Percentiles rank a stretch among this genome's conserved stretches.
Conservation (phyloP, 495 filamentous ascomycete genomes). For the Penicillium mononematosum region DNA sequence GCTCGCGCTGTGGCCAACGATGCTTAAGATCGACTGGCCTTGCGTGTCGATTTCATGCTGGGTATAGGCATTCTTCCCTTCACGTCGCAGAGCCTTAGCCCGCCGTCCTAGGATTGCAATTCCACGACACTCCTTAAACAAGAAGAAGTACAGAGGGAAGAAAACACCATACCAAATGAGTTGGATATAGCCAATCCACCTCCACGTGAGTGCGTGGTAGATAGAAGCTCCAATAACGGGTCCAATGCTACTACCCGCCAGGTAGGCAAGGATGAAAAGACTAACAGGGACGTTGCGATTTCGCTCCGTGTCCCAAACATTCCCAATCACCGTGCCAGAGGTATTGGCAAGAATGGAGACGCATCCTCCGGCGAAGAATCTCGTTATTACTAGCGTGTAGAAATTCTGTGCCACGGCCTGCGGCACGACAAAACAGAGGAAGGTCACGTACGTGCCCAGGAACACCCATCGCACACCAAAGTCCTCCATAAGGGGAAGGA, state of each 20-base stretch:
- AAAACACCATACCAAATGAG: slow-evolving; percentile 45
- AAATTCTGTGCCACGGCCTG: slow-evolving; percentile 51
- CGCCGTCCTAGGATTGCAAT: slow-evolving; percentile 39
- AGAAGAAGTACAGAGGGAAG: slow-evolving; percentile 38
- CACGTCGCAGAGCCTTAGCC: slow-evolving; percentile 31
- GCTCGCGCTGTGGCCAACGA: slow-evolving; percentile 29
- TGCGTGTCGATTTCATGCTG: slow-evolving; percentile 37
- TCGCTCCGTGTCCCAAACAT: slow-evolving; percentile 45
- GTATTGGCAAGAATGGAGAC: slow-evolving; percentile 48
- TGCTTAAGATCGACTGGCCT: slow-evolving; percentile 20
- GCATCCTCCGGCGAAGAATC: slow-evolving; percentile 50
- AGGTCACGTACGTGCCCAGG: slow-evolving; percentile 42
- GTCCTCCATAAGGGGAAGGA: slow-evolving; percentile 54
- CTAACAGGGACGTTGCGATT: slow-evolving; percentile 46
- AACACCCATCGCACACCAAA: slow-evolving; percentile 49
- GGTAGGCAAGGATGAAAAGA: slow-evolving; percentile 44
- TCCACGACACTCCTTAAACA: slow-evolving; percentile 44
- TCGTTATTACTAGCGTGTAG: slow-evolving; percentile 45
- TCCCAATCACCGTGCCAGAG: slow-evolving; percentile 45
- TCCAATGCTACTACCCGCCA: slow-evolving; percentile 47
- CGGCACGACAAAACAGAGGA: slow-evolving; percentile 48
- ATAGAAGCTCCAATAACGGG: slow-evolving; percentile 48
- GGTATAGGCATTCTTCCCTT: slow-evolving; percentile 35
- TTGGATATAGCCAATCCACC: slow-evolving; percentile 52
- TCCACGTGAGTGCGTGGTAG: slow-evolving; percentile 40